Base-by-base conservation (phyloP, 2,329 filamentous ascomycete species). In the Colletotrichum echinochloae region DNA sequence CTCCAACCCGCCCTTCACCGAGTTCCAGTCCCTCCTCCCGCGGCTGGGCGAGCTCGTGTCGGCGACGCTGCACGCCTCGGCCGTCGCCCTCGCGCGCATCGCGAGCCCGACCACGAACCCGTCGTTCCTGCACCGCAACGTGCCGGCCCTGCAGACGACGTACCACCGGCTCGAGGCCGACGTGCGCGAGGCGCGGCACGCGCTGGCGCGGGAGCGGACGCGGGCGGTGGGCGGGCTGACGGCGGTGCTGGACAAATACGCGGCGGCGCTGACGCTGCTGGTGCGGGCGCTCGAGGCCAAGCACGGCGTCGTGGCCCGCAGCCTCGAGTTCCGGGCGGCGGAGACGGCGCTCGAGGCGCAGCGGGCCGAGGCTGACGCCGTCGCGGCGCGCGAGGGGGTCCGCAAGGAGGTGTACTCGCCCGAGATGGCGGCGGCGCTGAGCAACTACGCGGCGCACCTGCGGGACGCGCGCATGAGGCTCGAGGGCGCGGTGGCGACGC, bases 41-140 rank as follows among this genome's bases (percentile, higher is more conserved):
- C 74, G 79, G 1, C 79, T 91, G 23, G 78, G 82, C 0, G 75
- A 78, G 2, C 78, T 89, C 6, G 71, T 90, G 23, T 88, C 87
- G 3, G 75, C 80, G 0, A 80, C 81, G n/a, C 81, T 91, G 0
- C 84, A 86, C 64, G 76, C 81, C 1, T 82, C 84, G 18, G 87
- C 88, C 33, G 79, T 83, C 18, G 75, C 80, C 20, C 81, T 89
- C 30, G 82, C 86, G 1, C 84, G 87, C 48, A 79, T 87, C 41
- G 77, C 82, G 3, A 82, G 84, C 72, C 86, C 86, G 1, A 79
- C 79, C 20, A 87, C 85, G 0, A 88, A 88, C 76, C 81, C 86
- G 0, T 87, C 87, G 26, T 88, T 83, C 75, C 80, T 90, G n/a
- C 89, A 90, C 79, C 87, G 89, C 26, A 78, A 82, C 30, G 85